Conservation (phyloP, 148 eudicot species). For the Bassia scoparia region DNA sequence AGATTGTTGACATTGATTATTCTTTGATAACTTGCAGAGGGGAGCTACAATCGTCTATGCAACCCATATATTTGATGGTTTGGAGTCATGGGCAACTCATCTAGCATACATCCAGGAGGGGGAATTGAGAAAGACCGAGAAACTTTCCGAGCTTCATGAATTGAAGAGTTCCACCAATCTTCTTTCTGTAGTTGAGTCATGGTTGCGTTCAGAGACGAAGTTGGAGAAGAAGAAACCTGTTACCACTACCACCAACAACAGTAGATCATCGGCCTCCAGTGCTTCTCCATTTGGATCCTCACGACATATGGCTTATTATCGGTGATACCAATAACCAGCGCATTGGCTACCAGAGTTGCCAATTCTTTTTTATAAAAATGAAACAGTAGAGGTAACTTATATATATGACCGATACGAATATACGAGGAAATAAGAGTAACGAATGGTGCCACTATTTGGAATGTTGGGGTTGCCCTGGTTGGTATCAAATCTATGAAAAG, state of each 20-base stretch:
- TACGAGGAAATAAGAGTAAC: neutral
- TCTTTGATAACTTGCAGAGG: constrained; percentile 44
- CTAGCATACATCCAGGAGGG: constrained; percentile 92
- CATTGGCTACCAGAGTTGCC: neutral
- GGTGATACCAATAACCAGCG: constrained; percentile 38
- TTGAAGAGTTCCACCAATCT: constrained; percentile 58
- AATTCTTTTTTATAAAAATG: neutral
- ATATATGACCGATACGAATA: neutral
- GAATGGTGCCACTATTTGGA: neutral
- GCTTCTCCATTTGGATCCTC: constrained; percentile 85
- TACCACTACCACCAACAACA: constrained; percentile 26
- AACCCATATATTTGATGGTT: constrained; percentile 93
- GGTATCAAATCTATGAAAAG: neutral
- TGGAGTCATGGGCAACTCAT: constrained; percentile 96
- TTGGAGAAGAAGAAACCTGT: constrained; percentile 65
- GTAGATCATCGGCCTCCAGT: constrained; percentile 54
- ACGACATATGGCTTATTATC: constrained; percentile 87
- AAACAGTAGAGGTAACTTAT: too few relatives aligned
- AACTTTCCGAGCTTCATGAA: constrained; percentile 64
- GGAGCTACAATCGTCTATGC: constrained; percentile 96
- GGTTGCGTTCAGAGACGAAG: constrained; percentile 84
- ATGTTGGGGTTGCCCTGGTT: too few relatives aligned
- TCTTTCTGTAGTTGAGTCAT: constrained; percentile 85
- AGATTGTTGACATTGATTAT: neutral
- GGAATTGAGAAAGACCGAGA: constrained; percentile 58